These are phyloP conservation scores for Penicillium paxilli DNA, from an alignment of 495 filamentous ascomycete species.

Conservation along the genomic window DNA sequence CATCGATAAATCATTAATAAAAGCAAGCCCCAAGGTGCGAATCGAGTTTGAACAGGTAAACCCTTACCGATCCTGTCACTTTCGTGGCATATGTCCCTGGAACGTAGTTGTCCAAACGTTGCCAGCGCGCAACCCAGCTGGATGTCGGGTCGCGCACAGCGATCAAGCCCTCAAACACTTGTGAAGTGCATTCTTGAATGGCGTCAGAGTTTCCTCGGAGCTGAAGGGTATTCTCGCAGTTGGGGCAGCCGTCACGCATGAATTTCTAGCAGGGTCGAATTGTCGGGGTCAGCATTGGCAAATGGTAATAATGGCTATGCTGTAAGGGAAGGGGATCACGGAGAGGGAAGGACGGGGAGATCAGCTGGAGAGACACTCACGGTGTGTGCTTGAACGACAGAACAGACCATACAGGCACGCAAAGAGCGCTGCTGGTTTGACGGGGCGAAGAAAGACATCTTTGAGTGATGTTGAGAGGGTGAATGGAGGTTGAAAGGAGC, in stretches of 20 bases:
- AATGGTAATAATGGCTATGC: too few species aligned
- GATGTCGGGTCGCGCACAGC: slow-evolving; percentile 70
- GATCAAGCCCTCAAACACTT: slow-evolving; percentile 90
- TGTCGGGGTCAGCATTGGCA: slow-evolving; percentile 4
- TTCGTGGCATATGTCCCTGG: slow-evolving; percentile 91
- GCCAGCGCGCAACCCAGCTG: slow-evolving; percentile 94
- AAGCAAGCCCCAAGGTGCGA: not conserved
- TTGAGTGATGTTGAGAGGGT: slow-evolving; percentile 5
- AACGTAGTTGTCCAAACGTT: slow-evolving; percentile 84
- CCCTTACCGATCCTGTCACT: slow-evolving; percentile 71
- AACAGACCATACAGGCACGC: slow-evolving; percentile 98
- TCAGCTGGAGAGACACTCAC: slow-evolving; percentile 47
- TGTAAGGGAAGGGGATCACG: slow-evolving; percentile 1
- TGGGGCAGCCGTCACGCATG: slow-evolving; percentile 84
- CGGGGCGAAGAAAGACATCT: slow-evolving; percentile 57
- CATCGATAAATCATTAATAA: not conserved
- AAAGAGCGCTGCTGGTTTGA: slow-evolving; percentile 73
- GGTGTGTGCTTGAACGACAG: slow-evolving; percentile 76
- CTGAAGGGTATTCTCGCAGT: slow-evolving; percentile 89
- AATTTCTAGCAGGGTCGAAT: slow-evolving; percentile 58
- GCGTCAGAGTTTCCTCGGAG: slow-evolving; percentile 74
- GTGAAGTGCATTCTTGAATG: slow-evolving; percentile 89
- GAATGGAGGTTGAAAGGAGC: slow-evolving; percentile 1
- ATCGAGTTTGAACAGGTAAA: not conserved
- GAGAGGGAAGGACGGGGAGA: slow-evolving; percentile 1